Evolutionary conservation across 2,329 filamentous ascomycete species (phyloP).

Genomic region (Penicillium concentricum): DNA sequence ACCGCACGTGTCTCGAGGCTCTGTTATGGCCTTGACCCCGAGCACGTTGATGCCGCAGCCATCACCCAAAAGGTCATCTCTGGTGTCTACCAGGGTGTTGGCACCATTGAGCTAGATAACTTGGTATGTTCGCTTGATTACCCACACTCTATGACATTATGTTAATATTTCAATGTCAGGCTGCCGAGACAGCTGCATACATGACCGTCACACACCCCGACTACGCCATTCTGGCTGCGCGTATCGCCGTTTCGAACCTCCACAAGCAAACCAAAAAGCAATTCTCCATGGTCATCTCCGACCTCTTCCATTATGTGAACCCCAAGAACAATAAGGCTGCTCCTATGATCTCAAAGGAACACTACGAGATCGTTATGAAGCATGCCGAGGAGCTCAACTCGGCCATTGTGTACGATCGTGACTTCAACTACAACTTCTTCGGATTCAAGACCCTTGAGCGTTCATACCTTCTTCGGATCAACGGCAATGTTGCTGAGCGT

Average conservation of each 20-base stretch:
- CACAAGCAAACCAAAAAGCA: slow-evolving; percentile 99
- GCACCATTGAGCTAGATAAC: slow-evolving; percentile 93
- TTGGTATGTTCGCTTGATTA: slow-evolving; percentile 61
- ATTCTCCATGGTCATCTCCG: slow-evolving; percentile 91
- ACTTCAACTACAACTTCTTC: slow-evolving; percentile 99
- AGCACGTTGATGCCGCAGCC: slow-evolving; percentile 93
- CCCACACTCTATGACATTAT: neutral
- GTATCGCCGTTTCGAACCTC: slow-evolving; percentile 97
- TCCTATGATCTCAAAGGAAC: slow-evolving; percentile 92
- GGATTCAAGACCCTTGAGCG: slow-evolving; percentile 99
- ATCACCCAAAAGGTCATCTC: slow-evolving; percentile 99
- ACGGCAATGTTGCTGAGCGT: slow-evolving; percentile 94
- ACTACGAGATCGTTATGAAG: slow-evolving; percentile 90
- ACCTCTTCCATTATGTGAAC: slow-evolving; percentile 95
- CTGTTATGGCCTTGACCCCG: slow-evolving; percentile 94
- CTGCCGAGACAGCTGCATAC: slow-evolving; percentile 97
- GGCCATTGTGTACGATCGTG: slow-evolving; percentile 97
- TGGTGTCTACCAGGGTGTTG: slow-evolving; percentile 97
- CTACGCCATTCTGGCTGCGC: slow-evolving; percentile 96
- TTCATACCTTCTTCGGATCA: slow-evolving; percentile 92
- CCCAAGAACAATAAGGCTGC: slow-evolving; percentile 80
- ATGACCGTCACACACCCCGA: slow-evolving; percentile 99
- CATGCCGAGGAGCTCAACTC: slow-evolving; percentile 98
- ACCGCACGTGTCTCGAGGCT: slow-evolving; percentile 95
- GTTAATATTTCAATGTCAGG: slow-evolving; percentile 55